Evolutionary conservation across 2,329 filamentous ascomycete species (phyloP).

Genomic region (Claviceps monticola): DNA sequence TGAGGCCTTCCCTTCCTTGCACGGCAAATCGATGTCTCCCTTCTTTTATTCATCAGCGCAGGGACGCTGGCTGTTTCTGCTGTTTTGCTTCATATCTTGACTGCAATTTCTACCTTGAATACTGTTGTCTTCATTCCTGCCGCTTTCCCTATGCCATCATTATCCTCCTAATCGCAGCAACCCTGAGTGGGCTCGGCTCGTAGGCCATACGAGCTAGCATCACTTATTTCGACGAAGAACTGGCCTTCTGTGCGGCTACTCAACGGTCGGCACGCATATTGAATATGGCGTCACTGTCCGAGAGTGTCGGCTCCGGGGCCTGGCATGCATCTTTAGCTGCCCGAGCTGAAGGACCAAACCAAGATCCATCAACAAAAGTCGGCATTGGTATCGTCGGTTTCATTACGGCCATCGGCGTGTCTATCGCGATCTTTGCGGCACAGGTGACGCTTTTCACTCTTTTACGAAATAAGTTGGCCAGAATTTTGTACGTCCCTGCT

Average conservation of each 20-base stretch:
- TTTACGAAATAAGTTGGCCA: constrained; percentile 61
- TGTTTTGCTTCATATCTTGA: not conserved
- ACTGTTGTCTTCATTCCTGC: not conserved
- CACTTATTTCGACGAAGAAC: not conserved
- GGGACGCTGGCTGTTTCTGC: not conserved
- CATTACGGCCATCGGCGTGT: constrained; percentile 48
- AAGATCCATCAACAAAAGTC: constrained; percentile 28
- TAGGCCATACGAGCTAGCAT: not conserved
- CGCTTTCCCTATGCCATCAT: not conserved
- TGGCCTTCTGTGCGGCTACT: not conserved
- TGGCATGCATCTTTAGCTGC: not conserved
- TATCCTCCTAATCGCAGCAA: not conserved
- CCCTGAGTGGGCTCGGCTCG: not conserved
- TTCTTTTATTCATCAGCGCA: not conserved
- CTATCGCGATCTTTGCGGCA: constrained; percentile 47
- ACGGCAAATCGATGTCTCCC: not conserved
- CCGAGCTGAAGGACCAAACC: not conserved
- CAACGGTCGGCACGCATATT: not conserved
- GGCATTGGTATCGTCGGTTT: constrained; percentile 33
- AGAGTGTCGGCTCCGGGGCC: not conserved
- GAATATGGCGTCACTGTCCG: constrained; percentile 2
- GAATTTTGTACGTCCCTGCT: constrained; percentile 56
- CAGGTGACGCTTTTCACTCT: constrained; percentile 60
- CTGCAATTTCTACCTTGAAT: not conserved
- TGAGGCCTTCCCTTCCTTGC: not conserved